Conservation (phyloP, 768 basidiomycete species). For the Russula dissimulans region DNA sequence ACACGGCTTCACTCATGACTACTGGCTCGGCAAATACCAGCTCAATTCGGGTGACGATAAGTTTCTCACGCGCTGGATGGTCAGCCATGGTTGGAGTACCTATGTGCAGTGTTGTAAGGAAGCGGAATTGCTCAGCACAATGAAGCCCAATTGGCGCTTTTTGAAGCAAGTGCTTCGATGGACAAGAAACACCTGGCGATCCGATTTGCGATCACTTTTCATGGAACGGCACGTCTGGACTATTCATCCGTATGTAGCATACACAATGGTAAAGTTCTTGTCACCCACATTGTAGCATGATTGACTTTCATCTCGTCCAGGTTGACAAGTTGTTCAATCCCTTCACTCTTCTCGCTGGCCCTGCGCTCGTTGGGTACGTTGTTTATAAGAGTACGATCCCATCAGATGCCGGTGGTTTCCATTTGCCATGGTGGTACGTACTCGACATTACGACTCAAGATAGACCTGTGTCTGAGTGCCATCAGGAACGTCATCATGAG, state of each 20-base stretch:
- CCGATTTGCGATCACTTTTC: constrained; percentile 80
- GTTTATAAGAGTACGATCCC: constrained; percentile 73
- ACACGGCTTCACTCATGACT: constrained; percentile 89
- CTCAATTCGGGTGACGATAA: constrained; percentile 93
- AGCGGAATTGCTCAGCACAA: constrained; percentile 80
- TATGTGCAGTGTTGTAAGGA: constrained; percentile 84
- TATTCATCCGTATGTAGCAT: constrained; percentile 68
- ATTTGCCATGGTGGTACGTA: constrained; percentile 73
- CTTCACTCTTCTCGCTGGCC: constrained; percentile 78
- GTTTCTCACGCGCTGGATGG: constrained; percentile 95
- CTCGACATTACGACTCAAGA: background rate
- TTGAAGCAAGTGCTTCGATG: constrained; percentile 88
- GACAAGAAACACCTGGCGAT: constrained; percentile 93
- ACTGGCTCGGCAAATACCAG: constrained; percentile 90
- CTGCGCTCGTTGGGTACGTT: constrained; percentile 64
- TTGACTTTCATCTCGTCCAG: constrained; percentile 29
- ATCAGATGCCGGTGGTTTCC: constrained; percentile 59
- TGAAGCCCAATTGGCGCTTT: constrained; percentile 97
- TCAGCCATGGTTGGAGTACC: constrained; percentile 91
- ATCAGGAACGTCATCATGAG: constrained; percentile 59
- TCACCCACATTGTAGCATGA: constrained; percentile 5
- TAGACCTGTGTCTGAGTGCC: background rate
- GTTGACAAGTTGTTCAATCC: constrained; percentile 83
- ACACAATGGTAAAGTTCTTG: constrained; percentile 65
- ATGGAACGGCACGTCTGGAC: constrained; percentile 87